Evolutionary conservation across 257 asterid species (phyloP), one percentile per base, ranked within the genome.

Genomic region (Solanum medicagineum): DNA sequence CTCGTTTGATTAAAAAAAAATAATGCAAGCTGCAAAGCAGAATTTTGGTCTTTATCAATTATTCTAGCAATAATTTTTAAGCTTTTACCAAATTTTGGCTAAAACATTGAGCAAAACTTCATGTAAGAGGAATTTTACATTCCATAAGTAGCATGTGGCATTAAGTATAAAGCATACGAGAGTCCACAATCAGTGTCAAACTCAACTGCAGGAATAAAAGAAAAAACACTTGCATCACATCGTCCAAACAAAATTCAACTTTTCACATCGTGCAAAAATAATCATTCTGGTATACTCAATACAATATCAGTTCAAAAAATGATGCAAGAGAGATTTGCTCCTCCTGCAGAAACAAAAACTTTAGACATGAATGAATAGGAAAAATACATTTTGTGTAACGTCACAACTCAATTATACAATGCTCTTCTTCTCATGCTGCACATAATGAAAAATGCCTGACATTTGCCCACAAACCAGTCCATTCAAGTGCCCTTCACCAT

Each of bases 401-500:
- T 79, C 63, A 51, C 66, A 79, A 79, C 15, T 53, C 65, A 53
- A 54, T 54, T 11, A 79, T 29, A 53, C 63, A 79, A 26, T 29
- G 66, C 51, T 79, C 29, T 40, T 49, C 51, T 53, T 29, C 42
- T 79, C 83, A 20, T 53, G 49, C 83, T 53, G 83, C 83, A 79
- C 83, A 79, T 29, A 29, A 53, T 54, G 49, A 53, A 79, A 40
- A 26, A 54, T 24, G 83, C 29, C 24, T 11, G 66, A 29, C 24
- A 79, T 53, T 53, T 10, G 10, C 65, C 47, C 63, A 53, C 7
- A 77, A 89, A 87, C 83, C 89, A 85, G 81, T 84, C 89, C 17
- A 79, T 81, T 82, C 80, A 85, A 81, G 69, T 62, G 83, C 88
- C 87, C 87, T 75, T 85, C 89, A 84, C 83, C 29, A 80, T 22